Evolutionary conservation across 106 monocot genomes (phyloP), one percentile per base, ranked within the genome.

Genomic region (Gastrodia elata): DNA sequence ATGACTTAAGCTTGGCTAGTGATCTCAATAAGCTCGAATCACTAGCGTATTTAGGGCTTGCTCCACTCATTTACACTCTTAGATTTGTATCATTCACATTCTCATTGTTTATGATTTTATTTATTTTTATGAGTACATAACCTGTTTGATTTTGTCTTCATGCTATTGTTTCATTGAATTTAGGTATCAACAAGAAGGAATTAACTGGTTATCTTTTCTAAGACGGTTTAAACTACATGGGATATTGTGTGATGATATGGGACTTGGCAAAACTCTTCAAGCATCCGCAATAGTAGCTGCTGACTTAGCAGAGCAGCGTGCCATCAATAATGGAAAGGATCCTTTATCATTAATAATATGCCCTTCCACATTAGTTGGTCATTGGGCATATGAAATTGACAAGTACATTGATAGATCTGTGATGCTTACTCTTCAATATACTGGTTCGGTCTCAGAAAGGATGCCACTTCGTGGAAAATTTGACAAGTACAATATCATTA

Each of bases 211-310:
- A 71, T 86, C 97, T 72, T 98, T 98, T 83, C 77, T 98, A 69
- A 88, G 83, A 55, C 88, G 97, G 65, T 98, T 98, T 79, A 98
- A 93, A 78, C 86, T 93, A 68, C 97, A 98, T 86, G 97, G 97
- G 56, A 98, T 98, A 71, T 78, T 98, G 77, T 98, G 97, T 77
- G 97, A 98, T 93, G 97, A 98, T 70, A 98, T 98, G 97, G 97
- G 97, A 20, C 79, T 98, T 57, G 97, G 97, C 30, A 98, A 98
- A 85, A 98, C 97, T 38, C 93, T 98, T 72, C 97, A 98, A 83
- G 90, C 97, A 76, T 93, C 97, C 22, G 93, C 97, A 64, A 98
- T 97, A 46, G 88, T 97, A 36, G 97, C 97, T 65, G 79, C 88
- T 70, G 88, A 98, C 73, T 86, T 98, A 80, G 84, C 61, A 49